These are phyloP conservation scores for Blastobotrys attinorum DNA, from an alignment of 805 yeast genomes.

Conservation along the genomic window DNA sequence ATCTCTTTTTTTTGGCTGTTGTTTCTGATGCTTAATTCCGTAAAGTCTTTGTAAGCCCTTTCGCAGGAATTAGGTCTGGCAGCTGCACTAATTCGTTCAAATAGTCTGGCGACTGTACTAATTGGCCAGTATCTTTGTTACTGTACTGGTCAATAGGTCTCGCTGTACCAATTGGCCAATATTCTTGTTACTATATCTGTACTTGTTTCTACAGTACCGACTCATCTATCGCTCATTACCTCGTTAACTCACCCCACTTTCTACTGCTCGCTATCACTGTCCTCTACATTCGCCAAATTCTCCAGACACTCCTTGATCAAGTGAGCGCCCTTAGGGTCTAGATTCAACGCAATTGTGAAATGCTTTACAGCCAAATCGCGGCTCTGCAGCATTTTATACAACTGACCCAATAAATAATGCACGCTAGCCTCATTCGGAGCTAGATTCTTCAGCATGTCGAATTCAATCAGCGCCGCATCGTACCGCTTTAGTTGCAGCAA, in stretches of 20 bases:
- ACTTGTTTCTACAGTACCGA: too few species aligned
- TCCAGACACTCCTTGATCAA: slow-evolving; percentile 81
- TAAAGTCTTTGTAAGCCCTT: too few species aligned
- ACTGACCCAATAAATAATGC: slow-evolving; percentile 80
- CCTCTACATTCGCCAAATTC: slow-evolving; percentile 4
- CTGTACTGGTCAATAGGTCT: too few species aligned
- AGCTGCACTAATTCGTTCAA: too few species aligned
- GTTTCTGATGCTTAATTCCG: background rate
- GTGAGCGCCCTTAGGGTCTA: slow-evolving; percentile 90
- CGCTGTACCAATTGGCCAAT: too few species aligned
- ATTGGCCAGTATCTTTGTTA: too few species aligned
- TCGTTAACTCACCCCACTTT: too few species aligned
- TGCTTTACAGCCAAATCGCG: slow-evolving; percentile 74
- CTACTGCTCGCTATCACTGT: too few species aligned
- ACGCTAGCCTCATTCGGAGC: slow-evolving; percentile 96
- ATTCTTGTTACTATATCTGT: too few species aligned
- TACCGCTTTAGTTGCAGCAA: slow-evolving; percentile 64
- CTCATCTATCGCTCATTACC: too few species aligned
- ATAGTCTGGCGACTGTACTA: too few species aligned
- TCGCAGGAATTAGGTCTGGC: too few species aligned
- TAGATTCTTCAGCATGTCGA: slow-evolving; percentile 60
- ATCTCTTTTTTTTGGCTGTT: background rate
- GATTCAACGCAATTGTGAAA: slow-evolving; percentile 78
- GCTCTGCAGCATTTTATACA: slow-evolving; percentile 68
- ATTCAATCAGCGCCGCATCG: slow-evolving; percentile 62